Evolutionary conservation across 2,329 filamentous ascomycete species (phyloP).

Genomic region (Alternaria dauci): DNA sequence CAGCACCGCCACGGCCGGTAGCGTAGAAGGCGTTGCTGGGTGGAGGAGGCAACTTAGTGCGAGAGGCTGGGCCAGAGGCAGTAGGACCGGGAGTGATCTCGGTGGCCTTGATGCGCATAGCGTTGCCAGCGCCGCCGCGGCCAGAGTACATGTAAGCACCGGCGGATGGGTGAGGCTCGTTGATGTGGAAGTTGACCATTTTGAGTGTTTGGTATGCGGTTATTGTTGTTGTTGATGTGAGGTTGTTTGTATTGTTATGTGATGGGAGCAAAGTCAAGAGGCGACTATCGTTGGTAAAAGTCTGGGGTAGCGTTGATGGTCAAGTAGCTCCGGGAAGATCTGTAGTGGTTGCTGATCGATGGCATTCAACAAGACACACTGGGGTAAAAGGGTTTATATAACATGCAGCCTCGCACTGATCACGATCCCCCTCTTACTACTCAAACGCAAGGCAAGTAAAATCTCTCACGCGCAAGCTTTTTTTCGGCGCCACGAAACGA

Average conservation of each 20-base stretch:
- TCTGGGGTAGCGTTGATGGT: conserved; percentile 20
- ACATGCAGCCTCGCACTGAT: conserved; percentile 11
- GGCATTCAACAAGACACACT: conserved; percentile 6
- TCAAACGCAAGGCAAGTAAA: conserved; percentile 18
- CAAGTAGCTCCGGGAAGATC: conserved; percentile 18
- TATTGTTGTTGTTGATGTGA: conserved; percentile 24
- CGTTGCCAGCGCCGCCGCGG: conserved; percentile 67
- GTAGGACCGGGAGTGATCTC: conserved; percentile 60
- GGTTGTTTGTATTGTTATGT: conserved; percentile 6
- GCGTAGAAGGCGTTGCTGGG: conserved; percentile 64
- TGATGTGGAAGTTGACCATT: conserved; percentile 61
- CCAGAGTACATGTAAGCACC: conserved; percentile 61
- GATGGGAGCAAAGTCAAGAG: conserved; percentile 21
- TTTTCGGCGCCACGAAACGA: conserved; percentile 35
- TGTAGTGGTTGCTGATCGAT: conserved; percentile 25
- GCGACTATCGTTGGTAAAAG: conserved; percentile 17
- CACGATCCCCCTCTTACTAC: conserved; percentile 8
- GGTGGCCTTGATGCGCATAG: conserved; percentile 62
- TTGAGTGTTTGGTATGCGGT: conserved; percentile 33
- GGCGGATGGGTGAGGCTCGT: conserved; percentile 69
- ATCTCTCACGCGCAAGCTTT: conserved; percentile 12
- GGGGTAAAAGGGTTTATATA: conserved; percentile 33
- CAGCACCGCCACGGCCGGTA: conserved; percentile 72
- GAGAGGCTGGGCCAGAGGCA: conserved; percentile 58
- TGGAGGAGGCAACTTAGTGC: conserved; percentile 58